phyloP scores from a whole-genome alignment of 768 basidiomycete species.

The Amanita phalloides region DNA sequence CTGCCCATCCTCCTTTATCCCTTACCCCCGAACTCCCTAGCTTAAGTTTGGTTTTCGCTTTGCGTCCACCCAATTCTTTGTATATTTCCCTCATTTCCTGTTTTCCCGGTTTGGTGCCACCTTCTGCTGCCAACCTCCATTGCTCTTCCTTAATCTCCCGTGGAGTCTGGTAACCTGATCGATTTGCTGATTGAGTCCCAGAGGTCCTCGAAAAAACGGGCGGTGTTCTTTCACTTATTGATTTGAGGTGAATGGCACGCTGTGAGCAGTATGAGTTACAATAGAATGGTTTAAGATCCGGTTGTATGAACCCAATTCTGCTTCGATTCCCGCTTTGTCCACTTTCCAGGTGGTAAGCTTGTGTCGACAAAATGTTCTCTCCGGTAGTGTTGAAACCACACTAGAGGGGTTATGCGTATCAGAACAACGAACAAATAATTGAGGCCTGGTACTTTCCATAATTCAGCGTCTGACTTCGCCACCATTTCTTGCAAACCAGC shows the following conservation, averaged over 20 bases:
- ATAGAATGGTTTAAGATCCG: background rate
- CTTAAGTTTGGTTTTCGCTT: conserved; percentile 65
- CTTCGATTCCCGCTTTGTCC: conserved; percentile 92
- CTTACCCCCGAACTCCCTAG: conserved; percentile 52
- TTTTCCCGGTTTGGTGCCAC: conserved; percentile 51
- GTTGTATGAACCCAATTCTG: conserved; percentile 65
- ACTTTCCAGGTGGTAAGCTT: conserved; percentile 70
- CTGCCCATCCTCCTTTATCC: conserved; percentile 74
- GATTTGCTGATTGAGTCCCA: conserved; percentile 38
- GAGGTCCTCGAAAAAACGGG: conserved; percentile 27
- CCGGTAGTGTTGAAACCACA: conserved; percentile 91
- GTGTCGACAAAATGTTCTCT: conserved; percentile 82
- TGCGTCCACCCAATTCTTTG: conserved; percentile 83
- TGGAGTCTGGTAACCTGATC: conserved; percentile 69
- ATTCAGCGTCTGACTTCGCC: conserved; percentile 80
- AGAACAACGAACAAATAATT: background rate
- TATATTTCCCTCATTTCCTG: conserved; percentile 85
- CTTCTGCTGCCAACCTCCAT: conserved; percentile 51
- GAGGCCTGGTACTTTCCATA: conserved; percentile 46
- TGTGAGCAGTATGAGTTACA: conserved; percentile 16
- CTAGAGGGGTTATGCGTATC: conserved; percentile 24
- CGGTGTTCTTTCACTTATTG: conserved; percentile 26
- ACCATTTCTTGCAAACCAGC: conserved; percentile 80
- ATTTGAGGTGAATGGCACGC: conserved; percentile 42
- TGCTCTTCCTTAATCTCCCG: conserved; percentile 69